These are phyloP conservation scores for Trichophyton mentagrophytes DNA, from an alignment of 2,329 filamentous ascomycete genomes.

Conservation along the genomic window DNA sequence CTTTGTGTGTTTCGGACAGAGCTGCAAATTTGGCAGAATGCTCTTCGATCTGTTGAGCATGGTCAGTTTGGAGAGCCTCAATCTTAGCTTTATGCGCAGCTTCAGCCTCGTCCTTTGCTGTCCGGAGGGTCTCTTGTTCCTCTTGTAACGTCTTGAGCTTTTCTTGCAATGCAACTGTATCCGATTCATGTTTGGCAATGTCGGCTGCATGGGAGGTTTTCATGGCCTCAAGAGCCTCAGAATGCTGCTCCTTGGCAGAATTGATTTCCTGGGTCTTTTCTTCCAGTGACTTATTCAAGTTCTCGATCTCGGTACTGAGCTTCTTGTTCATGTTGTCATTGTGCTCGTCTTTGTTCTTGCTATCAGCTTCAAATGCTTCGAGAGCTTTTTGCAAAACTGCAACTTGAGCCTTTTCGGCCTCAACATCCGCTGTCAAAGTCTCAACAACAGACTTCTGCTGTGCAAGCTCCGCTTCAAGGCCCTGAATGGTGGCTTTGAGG, in stretches of 20 bases:
- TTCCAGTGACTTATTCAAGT: constrained; percentile 24
- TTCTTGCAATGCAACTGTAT: constrained; percentile 15
- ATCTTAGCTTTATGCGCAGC: constrained; percentile 9
- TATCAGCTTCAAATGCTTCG: constrained; percentile 25
- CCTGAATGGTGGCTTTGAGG: constrained; percentile 13
- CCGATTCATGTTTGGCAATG: constrained; percentile 22
- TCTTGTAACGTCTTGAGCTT: constrained; percentile 11
- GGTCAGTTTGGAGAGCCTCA: constrained; percentile 11
- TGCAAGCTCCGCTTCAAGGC: constrained; percentile 13
- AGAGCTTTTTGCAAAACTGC: constrained; percentile 28
- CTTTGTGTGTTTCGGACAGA: constrained; percentile 17
- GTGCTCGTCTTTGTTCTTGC: constrained; percentile 26
- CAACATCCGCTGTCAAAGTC: constrained; percentile 11
- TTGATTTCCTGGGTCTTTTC: constrained; percentile 22
- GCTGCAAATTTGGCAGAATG: constrained; percentile 20
- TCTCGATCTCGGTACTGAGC: constrained; percentile 24
- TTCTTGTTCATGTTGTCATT: constrained; percentile 24
- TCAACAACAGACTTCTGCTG: constrained; percentile 10
- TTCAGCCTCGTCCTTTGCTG: constrained; percentile 8
- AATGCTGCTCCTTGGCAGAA: constrained; percentile 23
- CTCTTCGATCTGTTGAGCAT: constrained; percentile 17
- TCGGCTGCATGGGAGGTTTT: constrained; percentile 26
- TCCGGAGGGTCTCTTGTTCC: constrained; percentile 12
- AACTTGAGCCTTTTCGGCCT: constrained; percentile 19
- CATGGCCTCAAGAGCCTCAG: constrained; percentile 22